Evolutionary conservation across 257 asterid genomes (phyloP).

Genomic region (Nicotiana tabacum): DNA sequence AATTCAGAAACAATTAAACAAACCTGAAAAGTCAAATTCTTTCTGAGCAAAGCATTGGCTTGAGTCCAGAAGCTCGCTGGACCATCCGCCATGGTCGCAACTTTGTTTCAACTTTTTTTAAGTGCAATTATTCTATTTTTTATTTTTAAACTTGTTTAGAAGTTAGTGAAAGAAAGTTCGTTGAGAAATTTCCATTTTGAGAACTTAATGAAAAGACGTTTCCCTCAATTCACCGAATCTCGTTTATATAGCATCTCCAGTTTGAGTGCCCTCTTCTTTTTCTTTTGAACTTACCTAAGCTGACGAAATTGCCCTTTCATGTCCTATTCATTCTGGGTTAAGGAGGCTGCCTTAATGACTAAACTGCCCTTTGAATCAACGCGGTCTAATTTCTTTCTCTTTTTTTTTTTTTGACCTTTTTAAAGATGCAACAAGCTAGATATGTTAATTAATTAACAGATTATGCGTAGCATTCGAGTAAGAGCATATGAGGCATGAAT

Average conservation of each 20-base stretch:
- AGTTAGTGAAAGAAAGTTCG: background rate
- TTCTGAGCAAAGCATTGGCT: constrained; percentile 83
- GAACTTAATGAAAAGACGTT: background rate
- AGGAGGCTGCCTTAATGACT: constrained; percentile 16
- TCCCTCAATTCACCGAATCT: background rate
- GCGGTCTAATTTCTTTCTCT: background rate
- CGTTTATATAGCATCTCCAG: background rate
- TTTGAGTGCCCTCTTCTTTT: background rate
- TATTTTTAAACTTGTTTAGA: background rate
- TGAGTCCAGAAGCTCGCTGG: constrained; percentile 74
- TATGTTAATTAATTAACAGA: too few relatives aligned
- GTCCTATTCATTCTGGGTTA: background rate
- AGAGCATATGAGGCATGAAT: background rate
- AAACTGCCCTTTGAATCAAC: constrained; percentile 14
- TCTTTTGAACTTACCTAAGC: background rate
- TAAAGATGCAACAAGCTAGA: background rate
- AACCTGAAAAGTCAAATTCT: constrained; percentile 84
- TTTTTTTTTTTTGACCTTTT: background rate
- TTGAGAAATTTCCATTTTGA: background rate
- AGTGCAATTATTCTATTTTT: background rate
- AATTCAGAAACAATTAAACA: constrained; percentile 8
- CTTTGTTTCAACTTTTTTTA: background rate
- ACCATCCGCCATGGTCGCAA: constrained; percentile 34
- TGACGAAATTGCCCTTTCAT: constrained; percentile 36
- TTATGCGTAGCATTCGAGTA: too few relatives aligned